Evolutionary conservation across 371 early-diverging fungal species (phyloP), one percentile per base, ranked within the genome.

Genomic region (Lichtheimia ramosa): DNA sequence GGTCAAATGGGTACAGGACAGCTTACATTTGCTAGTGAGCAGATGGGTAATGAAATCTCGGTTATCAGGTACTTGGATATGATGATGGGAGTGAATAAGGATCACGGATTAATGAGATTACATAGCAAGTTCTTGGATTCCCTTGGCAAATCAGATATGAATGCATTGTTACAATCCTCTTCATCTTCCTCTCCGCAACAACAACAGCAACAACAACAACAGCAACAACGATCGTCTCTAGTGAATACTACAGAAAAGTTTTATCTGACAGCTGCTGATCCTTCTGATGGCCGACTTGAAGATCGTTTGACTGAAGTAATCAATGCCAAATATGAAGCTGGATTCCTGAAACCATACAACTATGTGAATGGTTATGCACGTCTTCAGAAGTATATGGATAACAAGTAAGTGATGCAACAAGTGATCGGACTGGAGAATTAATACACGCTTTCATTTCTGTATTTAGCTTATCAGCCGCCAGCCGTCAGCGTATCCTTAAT

Each of bases 261-360:
- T 72, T 87, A 92, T 56, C 73, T 95, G 53, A 93, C 92, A 5
- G 94, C 94, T 0, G 95, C 96, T 1, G 92, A 96, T 71, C 95
- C 95, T 0, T 77, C 79, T 1, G 95, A 94, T 62, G 92, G 91
- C 10, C 83, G 90, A 27, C 73, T 84, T 12, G 91, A 92, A 65
- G 94, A 92, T 61, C 89, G 93, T 49, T 74, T 95, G 58, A 92
- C 84, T 28, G 90, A 95, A 66, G 90, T 96, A 28, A 91, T 96
- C 70, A 89, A 89, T 66, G 94, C 95, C 21, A 97, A 97, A 72
- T 94, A 90, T 62, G 93, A 95, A 54, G 96, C 96, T 4, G 97
- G 97, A 0, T 83, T 94, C 58, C 76, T 97, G 39, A 93, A 92
- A 62, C 97, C 97, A 1, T 95, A 93, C 82, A 94, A 96, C 73